These are phyloP conservation scores for Mucor piriformis DNA, from an alignment of 371 early-diverging fungal genomes.

Conservation along the genomic window DNA sequence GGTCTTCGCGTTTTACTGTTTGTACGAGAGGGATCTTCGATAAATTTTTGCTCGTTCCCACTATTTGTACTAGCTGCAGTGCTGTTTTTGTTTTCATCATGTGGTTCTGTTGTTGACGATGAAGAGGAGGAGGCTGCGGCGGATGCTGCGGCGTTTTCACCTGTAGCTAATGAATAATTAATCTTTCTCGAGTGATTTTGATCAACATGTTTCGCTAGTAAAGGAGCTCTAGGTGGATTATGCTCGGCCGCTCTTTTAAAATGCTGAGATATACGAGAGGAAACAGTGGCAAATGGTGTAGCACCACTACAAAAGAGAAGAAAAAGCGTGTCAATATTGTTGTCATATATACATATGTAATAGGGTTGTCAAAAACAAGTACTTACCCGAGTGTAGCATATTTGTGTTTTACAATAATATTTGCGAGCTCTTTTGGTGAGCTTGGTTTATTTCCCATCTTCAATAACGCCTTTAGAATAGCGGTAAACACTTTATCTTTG, in stretches of 20 bases:
- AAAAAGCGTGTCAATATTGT: slow-evolving; percentile 4
- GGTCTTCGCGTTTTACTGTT: slow-evolving; percentile 10
- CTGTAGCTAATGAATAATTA: slow-evolving; percentile 71
- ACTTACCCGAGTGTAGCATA: slow-evolving; percentile 77
- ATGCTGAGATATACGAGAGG: slow-evolving; percentile 85
- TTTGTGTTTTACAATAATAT: slow-evolving; percentile 74
- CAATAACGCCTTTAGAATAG: slow-evolving; percentile 76
- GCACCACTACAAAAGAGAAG: slow-evolving; percentile 54
- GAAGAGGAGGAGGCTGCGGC: background rate
- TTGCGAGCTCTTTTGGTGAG: slow-evolving; percentile 81
- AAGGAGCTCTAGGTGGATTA: slow-evolving; percentile 74
- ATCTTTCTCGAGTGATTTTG: slow-evolving; percentile 77
- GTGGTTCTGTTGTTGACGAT: slow-evolving; percentile 2
- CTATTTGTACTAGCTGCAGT: background rate
- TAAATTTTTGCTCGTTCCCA: background rate
- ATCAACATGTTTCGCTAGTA: slow-evolving; percentile 74
- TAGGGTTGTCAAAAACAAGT: background rate
- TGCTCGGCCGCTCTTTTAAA: slow-evolving; percentile 79
- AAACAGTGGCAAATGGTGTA: slow-evolving; percentile 93
- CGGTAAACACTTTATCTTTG: slow-evolving; percentile 82
- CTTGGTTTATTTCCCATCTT: slow-evolving; percentile 78
- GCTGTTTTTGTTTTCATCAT: slow-evolving; percentile 4
- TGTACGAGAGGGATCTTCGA: slow-evolving; percentile 2
- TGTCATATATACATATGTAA: background rate
- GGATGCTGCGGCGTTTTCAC: background rate